Conservation (phyloP, 2,329 filamentous ascomycete species). For the Penicillium fuscoglaucum region DNA sequence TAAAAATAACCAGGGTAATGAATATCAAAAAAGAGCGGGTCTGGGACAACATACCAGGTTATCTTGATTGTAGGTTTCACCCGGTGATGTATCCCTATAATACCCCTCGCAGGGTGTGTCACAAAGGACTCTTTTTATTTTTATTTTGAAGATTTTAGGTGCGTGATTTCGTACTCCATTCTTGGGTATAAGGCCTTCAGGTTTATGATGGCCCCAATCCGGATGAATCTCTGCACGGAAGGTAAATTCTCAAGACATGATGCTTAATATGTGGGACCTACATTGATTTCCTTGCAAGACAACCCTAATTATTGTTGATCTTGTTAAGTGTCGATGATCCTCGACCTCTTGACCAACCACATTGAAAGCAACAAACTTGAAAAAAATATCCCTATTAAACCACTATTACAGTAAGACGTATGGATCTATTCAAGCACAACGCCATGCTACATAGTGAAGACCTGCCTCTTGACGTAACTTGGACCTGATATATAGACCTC, state of each 20-base stretch:
- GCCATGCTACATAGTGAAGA: background rate
- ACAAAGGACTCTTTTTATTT: background rate
- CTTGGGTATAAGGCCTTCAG: background rate
- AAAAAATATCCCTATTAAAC: no score
- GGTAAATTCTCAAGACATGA: background rate
- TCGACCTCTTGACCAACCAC: no score
- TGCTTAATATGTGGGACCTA: background rate
- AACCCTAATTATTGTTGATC: no score
- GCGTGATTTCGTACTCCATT: background rate
- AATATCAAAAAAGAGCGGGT: background rate
- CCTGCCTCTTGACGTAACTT: background rate
- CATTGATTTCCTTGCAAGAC: background rate
- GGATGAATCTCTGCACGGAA: background rate
- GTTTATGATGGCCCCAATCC: background rate
- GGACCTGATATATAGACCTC: background rate
- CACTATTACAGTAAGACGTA: no score
- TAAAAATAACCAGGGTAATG: background rate
- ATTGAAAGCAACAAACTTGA: background rate
- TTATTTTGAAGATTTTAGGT: background rate
- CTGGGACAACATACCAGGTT: slow-evolving; percentile 9
- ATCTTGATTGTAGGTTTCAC: slow-evolving; percentile 16
- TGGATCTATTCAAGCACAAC: no score
- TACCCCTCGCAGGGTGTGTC: background rate
- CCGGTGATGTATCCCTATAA: background rate
- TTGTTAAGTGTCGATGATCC: background rate